Evolutionary conservation across 2,329 filamentous ascomycete species (phyloP), one percentile per base, ranked within the genome.

Genomic region (Penicillium griseofulvum): DNA sequence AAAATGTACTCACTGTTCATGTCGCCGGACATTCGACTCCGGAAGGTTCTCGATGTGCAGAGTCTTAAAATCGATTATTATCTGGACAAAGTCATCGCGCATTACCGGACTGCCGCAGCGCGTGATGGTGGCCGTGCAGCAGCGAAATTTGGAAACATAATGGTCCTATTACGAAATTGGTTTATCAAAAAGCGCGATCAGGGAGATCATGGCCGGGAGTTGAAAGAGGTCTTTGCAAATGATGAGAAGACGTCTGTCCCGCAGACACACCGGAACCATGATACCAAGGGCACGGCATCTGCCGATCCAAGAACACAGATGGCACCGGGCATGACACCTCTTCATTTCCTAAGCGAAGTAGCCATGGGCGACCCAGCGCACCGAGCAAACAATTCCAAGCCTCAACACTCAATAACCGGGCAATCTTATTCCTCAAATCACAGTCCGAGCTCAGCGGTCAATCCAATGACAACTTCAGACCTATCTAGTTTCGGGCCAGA

Each of bases 1-100:
- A 91, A 90, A 71, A 82, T 91, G 58, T 87, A 87, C 71, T 86
- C 88, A 47, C 83, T 86, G 9, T 84, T 87, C 4, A 82, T 83
- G 1, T 80, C 82, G 14, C 82, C 86, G 0, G 81, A 82, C 38
- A 87, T 83, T 16, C 85, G 87, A 62, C 80, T 92, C 1, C 85
- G 85, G n/a, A 82, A 83, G 56, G 81, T 91, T 17, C 86, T 93
- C 59, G 80, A 85, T 61, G 83, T 83, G 59, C 81, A 87, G 52
- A 81, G 86, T 60, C 81, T 93, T 74, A 85, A 86, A 56, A 76
- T 82, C 16, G 81, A 85, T 60, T 77, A 83, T 51, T 88, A 90
- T 67, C 78, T 95, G 3, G 86, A 90, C 59, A 80, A 79, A n/a
- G 77, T 92, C 19, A 82, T 90, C 1, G 81, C 85, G 1, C 86